Evolutionary conservation across 495 filamentous ascomycete genomes (phyloP), one percentile per base, ranked within the genome.

Genomic region (Daldinia caldariorum): DNA sequence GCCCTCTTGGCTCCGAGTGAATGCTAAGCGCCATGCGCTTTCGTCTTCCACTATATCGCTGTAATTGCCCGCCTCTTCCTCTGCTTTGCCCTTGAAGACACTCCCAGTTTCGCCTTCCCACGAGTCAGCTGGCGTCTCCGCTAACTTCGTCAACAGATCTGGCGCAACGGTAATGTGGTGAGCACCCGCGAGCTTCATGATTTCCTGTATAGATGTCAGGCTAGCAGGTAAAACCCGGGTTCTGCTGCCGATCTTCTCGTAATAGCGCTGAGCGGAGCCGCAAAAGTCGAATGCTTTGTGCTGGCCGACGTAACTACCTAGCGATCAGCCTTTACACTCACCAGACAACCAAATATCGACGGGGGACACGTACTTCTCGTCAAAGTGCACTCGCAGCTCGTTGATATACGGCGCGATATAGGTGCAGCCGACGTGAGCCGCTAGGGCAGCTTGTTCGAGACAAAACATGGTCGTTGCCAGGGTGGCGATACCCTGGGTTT

Each of bases 331-430:
- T n/a, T 54, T 29, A 7, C 13, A 22, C 6, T 14, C 18, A 22
- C 54, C 26, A 26, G 3, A 26, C 26, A 26, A 9, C n/a, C 26
- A 26, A 1, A 9, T 18, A 3, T 22, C 12, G 1, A 14, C 13
- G 7, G 22, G 16, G 3, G 22, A 26, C 6, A 78, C 81, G 59
- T 78, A 89, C 83, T 77, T 81, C 7, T 77, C 58, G 16, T 87
- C 83, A 61, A 90, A 85, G 56, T 89, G 87, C 4, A 88, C 88
- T 61, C 84, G 86, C 20, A 91, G 73, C 55, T 90, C 87, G 57
- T 91, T 88, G 54, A 91, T 84, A 55, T 89, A 91, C 2, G 88
- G 87, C 3, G 86, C 85, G 39, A 90, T 82, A 63, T 89, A 90
- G 0, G 81, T 81, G 65, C 87, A 90, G 20, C 83, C 83, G 4